A percentile compares a stretch with the other conserved stretches of the same genome.
Evolutionary conservation across 192 early-diverging fungal genomes (phyloP).

Genomic region (Coemansia sp.): DNA sequence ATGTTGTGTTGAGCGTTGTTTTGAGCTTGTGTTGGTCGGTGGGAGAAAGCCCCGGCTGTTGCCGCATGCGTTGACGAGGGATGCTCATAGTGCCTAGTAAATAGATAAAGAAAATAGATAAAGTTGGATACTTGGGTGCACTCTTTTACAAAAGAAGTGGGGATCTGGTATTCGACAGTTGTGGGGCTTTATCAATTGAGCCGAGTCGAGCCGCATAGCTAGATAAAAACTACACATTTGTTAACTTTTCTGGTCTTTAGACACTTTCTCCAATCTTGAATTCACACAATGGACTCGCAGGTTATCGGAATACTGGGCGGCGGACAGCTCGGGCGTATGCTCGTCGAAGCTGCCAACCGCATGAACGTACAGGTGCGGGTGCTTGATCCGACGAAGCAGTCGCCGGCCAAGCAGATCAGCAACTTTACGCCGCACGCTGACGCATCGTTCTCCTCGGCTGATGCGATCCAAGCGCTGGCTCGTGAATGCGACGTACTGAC

Average conservation of each 20-base stretch:
- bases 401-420: constrained; percentile 86
- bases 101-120: too few relatives aligned
- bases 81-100: too few relatives aligned
- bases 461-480: constrained; percentile 77
- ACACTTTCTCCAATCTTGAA: neutral
- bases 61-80: neutral
- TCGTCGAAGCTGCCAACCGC: constrained; percentile 90
- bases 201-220: too few relatives aligned
- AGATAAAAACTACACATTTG: neutral
- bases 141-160: too few relatives aligned
- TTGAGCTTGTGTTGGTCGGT: constrained; percentile 21
- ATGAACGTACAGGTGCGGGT: constrained; percentile 82
- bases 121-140: too few relatives aligned
- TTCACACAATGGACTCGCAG: constrained; percentile 36
- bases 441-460: constrained; percentile 82
- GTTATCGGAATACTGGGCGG: constrained; percentile 67
- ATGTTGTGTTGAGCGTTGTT: constrained; percentile 19
- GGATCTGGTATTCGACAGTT: too few relatives aligned
- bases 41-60: constrained; percentile 5
- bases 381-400: constrained; percentile 73
- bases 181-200: too few relatives aligned
- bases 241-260: neutral
- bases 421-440: constrained; percentile 68
- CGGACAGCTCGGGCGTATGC: constrained; percentile 99
- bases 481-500: constrained; percentile 78